A percentile compares a stretch with the other conserved stretches of the same genome.
Conservation (phyloP, 2,329 filamentous ascomycete genomes). For the Sordariomycetes sp. region DNA sequence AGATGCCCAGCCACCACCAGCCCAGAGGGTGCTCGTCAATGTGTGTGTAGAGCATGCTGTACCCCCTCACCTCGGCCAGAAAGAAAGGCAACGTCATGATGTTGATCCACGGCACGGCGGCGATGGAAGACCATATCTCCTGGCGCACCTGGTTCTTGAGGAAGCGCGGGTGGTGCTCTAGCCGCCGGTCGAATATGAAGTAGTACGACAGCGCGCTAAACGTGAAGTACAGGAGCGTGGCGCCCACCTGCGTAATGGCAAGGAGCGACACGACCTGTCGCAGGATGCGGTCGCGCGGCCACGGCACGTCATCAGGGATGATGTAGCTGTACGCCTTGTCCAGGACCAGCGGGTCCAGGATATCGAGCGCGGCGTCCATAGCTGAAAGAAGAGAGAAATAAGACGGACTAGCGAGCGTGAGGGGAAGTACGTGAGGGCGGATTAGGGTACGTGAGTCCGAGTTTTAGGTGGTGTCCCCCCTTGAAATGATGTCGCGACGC, state of each 20-base stretch:
- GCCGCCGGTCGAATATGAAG: conserved; percentile 41
- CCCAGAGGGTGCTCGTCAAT: conserved; percentile 20
- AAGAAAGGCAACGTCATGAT: conserved; percentile 30
- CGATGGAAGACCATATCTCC: conserved; percentile 27
- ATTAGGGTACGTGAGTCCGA: no score
- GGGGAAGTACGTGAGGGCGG: no score
- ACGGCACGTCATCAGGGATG: conserved; percentile 18
- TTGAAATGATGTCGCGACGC: no score
- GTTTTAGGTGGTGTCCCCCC: no score
- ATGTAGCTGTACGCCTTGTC: conserved; percentile 25
- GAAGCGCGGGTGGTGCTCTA: conserved; percentile 32
- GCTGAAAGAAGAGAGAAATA: not conserved
- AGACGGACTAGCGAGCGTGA: no score
- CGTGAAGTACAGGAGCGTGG: conserved; percentile 42
- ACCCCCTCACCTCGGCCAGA: conserved; percentile 30
- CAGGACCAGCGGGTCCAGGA: conserved; percentile 25
- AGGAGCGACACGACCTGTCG: conserved; percentile 24
- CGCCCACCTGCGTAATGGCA: conserved; percentile 22
- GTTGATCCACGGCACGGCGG: conserved; percentile 28
- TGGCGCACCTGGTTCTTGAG: conserved; percentile 30
- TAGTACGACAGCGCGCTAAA: conserved; percentile 60
- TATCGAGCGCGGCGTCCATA: conserved; percentile 25
- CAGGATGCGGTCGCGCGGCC: conserved; percentile 24
- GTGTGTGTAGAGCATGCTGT: conserved; percentile 25
- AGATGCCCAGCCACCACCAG: conserved; percentile 23